These are phyloP conservation scores for Pleurotus tuber-regium DNA, from an alignment of 768 basidiomycete species.

Conservation along the genomic window DNA sequence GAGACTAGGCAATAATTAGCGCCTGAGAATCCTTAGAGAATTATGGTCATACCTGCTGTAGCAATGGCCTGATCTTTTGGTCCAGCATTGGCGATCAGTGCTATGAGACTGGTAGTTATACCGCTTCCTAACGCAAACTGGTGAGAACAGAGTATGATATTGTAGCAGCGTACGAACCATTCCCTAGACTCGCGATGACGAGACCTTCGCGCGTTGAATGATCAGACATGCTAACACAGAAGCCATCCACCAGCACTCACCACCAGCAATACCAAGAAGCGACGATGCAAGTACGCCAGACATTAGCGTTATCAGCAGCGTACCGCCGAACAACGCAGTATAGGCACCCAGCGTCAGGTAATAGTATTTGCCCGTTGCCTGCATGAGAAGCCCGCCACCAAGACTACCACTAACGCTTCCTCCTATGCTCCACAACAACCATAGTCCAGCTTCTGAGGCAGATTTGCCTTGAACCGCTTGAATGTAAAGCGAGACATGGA, in stretches of 20 bases:
- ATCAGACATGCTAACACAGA: not conserved
- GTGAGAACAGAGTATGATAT: not conserved
- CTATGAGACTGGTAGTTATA: conserved; percentile 55
- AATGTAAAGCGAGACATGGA: conserved; percentile 53
- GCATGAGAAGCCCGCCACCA: conserved; percentile 50
- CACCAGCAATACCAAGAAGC: conserved; percentile 35
- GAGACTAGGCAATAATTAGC: conserved; percentile 40
- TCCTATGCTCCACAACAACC: conserved; percentile 48
- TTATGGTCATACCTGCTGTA: conserved; percentile 58
- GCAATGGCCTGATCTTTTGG: conserved; percentile 61
- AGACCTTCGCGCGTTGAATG: conserved; percentile 24
- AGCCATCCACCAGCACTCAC: conserved; percentile 26
- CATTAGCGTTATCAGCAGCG: conserved; percentile 32
- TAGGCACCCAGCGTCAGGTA: conserved; percentile 45
- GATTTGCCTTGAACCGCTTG: conserved; percentile 52
- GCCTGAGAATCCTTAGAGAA: too few relatives aligned
- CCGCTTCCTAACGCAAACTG: conserved; percentile 37
- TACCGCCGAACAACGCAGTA: conserved; percentile 34
- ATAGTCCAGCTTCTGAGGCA: conserved; percentile 49
- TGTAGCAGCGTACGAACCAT: conserved; percentile 26
- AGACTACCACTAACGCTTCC: conserved; percentile 49
- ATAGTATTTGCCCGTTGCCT: conserved; percentile 58
- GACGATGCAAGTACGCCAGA: conserved; percentile 39
- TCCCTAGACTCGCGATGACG: conserved; percentile 34
- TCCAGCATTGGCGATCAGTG: conserved; percentile 63